Conservation (phyloP, 768 basidiomycete species). For the Kwoniella europaea region DNA sequence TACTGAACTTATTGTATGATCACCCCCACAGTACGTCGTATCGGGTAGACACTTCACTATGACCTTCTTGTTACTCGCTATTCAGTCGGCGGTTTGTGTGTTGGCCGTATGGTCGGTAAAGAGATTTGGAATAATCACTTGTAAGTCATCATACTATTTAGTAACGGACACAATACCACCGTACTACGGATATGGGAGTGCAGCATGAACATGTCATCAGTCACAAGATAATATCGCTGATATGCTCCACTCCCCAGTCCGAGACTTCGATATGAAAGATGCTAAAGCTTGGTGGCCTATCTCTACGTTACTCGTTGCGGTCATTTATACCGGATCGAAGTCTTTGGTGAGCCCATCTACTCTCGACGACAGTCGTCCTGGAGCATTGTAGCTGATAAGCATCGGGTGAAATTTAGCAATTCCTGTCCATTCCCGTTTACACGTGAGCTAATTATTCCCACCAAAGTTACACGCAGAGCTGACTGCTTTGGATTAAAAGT, state of each 20-base stretch:
- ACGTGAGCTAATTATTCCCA: conserved; percentile 63
- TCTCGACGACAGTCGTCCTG: background rate
- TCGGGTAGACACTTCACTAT: conserved; percentile 92
- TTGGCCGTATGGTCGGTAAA: conserved; percentile 77
- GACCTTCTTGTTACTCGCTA: conserved; percentile 91
- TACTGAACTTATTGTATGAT: background rate
- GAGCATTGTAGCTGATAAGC: background rate
- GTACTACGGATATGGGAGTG: too few relatives aligned
- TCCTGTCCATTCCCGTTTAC: conserved; percentile 91
- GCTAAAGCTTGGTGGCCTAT: conserved; percentile 95
- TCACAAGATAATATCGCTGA: too few relatives aligned
- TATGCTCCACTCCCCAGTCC: conserved; percentile 58
- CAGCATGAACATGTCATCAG: too few relatives aligned
- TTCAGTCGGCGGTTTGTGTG: conserved; percentile 88
- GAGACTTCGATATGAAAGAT: conserved; percentile 78
- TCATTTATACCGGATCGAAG: conserved; percentile 98
- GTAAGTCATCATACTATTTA: conserved; percentile 15
- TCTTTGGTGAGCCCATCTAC: conserved; percentile 72
- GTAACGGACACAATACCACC: too few relatives aligned
- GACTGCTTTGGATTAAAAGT: background rate
- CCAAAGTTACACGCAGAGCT: background rate
- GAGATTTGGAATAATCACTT: conserved; percentile 63
- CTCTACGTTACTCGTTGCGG: conserved; percentile 84
- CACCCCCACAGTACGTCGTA: conserved; percentile 76
- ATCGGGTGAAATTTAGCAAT: conserved; percentile 70